Percentiles rank a stretch among this genome's conserved stretches.
These are phyloP conservation scores for Arbutus unedo DNA, from an alignment of 148 eudicot genomes.

Conservation along the genomic window DNA sequence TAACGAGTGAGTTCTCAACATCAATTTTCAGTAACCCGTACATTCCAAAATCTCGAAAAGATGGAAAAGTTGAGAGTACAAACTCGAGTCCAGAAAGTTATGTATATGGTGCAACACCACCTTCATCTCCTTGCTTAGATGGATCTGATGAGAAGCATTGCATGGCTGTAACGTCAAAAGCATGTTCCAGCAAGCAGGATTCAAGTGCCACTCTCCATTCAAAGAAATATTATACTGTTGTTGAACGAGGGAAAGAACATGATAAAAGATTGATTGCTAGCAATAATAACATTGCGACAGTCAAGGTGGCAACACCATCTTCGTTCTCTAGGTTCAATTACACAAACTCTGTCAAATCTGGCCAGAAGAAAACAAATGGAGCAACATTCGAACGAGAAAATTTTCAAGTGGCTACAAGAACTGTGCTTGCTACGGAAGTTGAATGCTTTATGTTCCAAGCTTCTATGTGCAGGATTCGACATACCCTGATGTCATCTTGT, in stretches of 20 bases:
- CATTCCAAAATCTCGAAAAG: slow-evolving; percentile 63
- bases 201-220: slow-evolving; percentile 31
- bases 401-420: slow-evolving; percentile 49
- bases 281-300: slow-evolving; percentile 33
- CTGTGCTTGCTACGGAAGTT: slow-evolving; percentile 72
- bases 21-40: slow-evolving; percentile 76
- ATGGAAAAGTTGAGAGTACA: slow-evolving; percentile 61
- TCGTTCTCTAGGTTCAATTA: slow-evolving; percentile 46
- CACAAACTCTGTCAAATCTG: slow-evolving; percentile 32
- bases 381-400: slow-evolving; percentile 38
- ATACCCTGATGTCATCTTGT: slow-evolving; percentile 58
- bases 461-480: slow-evolving; percentile 81
- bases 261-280: slow-evolving; percentile 30
- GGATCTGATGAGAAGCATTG: slow-evolving; percentile 51
- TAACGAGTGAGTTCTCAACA: slow-evolving; percentile 61
- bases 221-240: slow-evolving; percentile 54
- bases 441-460: slow-evolving; percentile 90
- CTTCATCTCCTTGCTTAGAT: slow-evolving; percentile 64
- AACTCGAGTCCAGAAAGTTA: slow-evolving; percentile 68
- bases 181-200: slow-evolving; percentile 46
- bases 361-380: slow-evolving; percentile 33
- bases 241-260: slow-evolving; percentile 48
- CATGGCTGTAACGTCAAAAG: slow-evolving; percentile 39
- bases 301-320: slow-evolving; percentile 38
- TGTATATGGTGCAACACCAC: slow-evolving; percentile 85